Evolutionary conservation across 1,284 basidiomycete genomes (phyloP), one percentile per base, ranked within the genome.

Genomic region (Ustilago curta): DNA sequence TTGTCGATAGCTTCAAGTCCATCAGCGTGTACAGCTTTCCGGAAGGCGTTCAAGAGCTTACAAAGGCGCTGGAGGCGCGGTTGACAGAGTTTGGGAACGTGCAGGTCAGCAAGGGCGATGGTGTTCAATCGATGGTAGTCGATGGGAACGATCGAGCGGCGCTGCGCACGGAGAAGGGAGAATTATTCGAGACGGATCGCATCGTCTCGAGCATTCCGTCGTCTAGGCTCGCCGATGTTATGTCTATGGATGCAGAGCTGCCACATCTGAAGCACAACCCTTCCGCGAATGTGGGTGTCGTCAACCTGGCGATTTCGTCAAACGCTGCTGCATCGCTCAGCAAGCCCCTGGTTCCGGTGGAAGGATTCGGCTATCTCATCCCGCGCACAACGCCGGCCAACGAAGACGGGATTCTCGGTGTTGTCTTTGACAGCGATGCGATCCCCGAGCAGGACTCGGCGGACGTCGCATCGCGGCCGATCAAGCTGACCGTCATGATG

Each of bases 361-460:
- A 89, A 14, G 96, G 95, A 0, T 98, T 98, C 85, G 96, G 96
- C 1, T 98, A 96, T 86, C 91, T 99, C 74, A 89, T 97, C 57
- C 94, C 95, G 0, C 91, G 95, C 8, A 90, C 91, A 53, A 61
- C 86, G 79, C 32, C 91, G 85, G 14, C 89, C 90, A 83, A 86
- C 81, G 59, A 76, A 66, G 77, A 76, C 69, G 84, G 68, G 73
- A 87, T 72, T 77, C 86, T 70, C 78, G 89, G 64, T 25, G 88
- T 90, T 0, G 88, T 88, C 16, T 92, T 95, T 77, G 92, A 94
- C 79, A 81, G 84, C 2, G 85, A 86, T 57, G 84, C 86, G 29
- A 78, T 86, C 53, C 86, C 85, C 5, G 73, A 70, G 18, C 81
- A 83, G 44, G 79, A 80, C 31, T 48, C 56, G 2, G 31, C 44